Percentiles rank a stretch among this genome's conserved stretches.
phyloP scores from a whole-genome alignment of 805 yeast genomes.

The Candida oleophila region DNA sequence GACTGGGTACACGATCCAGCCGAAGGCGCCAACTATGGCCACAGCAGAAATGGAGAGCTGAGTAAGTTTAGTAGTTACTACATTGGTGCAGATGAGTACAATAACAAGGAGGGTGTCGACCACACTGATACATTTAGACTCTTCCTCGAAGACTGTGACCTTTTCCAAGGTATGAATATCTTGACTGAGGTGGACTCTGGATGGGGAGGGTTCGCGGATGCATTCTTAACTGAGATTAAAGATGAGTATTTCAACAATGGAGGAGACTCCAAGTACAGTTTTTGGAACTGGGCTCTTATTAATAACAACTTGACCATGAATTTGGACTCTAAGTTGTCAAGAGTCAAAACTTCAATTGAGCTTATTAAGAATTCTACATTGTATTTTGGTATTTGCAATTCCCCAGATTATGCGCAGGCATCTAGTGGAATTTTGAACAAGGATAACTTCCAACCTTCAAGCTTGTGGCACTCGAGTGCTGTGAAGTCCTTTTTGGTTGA shows the following conservation, averaged over 20 bases:
- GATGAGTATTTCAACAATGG: constrained; percentile 64
- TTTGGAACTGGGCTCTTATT: constrained; percentile 34
- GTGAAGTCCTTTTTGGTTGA: constrained; percentile 16
- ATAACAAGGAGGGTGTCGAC: constrained; percentile 18
- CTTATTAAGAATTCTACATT: constrained; percentile 51
- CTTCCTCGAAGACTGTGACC: constrained; percentile 73
- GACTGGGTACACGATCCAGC: constrained; percentile 59
- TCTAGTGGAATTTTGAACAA: constrained; percentile 7
- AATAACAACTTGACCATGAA: constrained; percentile 4
- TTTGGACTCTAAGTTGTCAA: constrained; percentile 24
- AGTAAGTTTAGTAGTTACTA: constrained; percentile 46
- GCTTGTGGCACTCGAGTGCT: constrained; percentile 23
- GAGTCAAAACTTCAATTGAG: constrained; percentile 46
- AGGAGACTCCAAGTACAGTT: constrained; percentile 29
- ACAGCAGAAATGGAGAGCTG: constrained; percentile 15
- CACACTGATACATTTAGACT: constrained; percentile 56
- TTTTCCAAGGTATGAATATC: constrained; percentile 67
- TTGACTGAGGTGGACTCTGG: constrained; percentile 70
- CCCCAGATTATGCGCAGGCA: not conserved
- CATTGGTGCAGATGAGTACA: constrained; percentile 63
- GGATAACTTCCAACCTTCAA: constrained; percentile 7
- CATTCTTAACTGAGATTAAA: constrained; percentile 50
- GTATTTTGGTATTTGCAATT: constrained; percentile 49
- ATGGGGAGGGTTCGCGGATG: constrained; percentile 78
- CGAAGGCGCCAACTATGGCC: not conserved